phyloP scores from a whole-genome alignment of 176 grass and related monocot species.

The Oryza longistaminata region DNA sequence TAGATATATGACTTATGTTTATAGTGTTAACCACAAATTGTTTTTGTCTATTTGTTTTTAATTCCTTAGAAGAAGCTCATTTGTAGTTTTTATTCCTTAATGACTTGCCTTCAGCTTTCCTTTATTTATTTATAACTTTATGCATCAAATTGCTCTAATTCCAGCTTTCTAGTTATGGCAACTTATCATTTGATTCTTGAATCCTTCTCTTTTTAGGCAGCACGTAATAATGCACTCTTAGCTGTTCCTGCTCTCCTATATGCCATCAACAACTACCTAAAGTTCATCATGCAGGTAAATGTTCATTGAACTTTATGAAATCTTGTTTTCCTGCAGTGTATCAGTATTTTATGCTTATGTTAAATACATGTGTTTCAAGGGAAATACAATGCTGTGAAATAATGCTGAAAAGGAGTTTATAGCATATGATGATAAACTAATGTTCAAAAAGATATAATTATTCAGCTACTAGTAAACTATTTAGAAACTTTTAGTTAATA shows the following conservation, averaged over 20 bases:
- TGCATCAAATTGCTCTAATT: not conserved
- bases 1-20: constrained; percentile 5
- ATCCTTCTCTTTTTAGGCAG: constrained; percentile 70
- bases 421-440: not conserved
- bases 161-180: not conserved
- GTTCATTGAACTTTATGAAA: constrained; percentile 37
- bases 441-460: not conserved
- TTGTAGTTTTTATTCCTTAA: constrained; percentile 21
- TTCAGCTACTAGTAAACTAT: not conserved
- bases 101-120: constrained; percentile 3
- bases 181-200: constrained; percentile 17
- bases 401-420: not conserved
- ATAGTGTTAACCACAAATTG: not conserved
- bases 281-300: constrained; percentile 98
- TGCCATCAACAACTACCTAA: constrained; percentile 99
- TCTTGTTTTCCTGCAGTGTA: not conserved
- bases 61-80: constrained; percentile 17
- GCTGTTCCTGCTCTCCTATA: constrained; percentile 95
- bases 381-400: not conserved
- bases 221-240: constrained; percentile 89
- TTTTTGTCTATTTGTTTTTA: not conserved
- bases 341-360: not conserved
- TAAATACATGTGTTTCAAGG: not conserved
- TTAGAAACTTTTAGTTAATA: not conserved
- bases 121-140: constrained; percentile 17